Evolutionary conservation across 192 early-diverging fungal species (phyloP), one percentile per base, ranked within the genome.

Genomic region (Haplosporangium gracile): DNA sequence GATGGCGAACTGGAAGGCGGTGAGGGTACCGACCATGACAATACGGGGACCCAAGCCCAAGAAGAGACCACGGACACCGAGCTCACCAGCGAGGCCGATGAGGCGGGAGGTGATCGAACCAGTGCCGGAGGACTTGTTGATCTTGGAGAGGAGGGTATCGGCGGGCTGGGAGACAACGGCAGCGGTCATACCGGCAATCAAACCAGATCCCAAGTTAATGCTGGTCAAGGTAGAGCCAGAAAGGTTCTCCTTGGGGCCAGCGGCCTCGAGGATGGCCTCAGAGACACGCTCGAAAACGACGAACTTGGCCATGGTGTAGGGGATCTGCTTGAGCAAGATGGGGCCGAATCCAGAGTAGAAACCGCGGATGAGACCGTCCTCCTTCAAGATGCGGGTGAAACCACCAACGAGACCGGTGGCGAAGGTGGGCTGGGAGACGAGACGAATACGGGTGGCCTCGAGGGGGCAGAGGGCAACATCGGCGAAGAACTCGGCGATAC

Each of bases 241-340:
- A 51, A 92, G 82, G 74, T 90, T 78, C 70, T 91, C 90, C 78
- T 92, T 90, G 81, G 92, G 89, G 63, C 84, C 92, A 68, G 74
- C 78, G 51, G 68, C 39, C 20, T 36, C 85, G 70, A 86, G 89
- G 92, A 90, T 94, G 88, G 72, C 78, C 77, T 88, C 91, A 39
- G 89, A 89, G 82, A 91, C 88, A 80, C 82, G 87, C 79, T 93
- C 94, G 73, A 92, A 93, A 71, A 96, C 93, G 88, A 92, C 93
- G 88, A 96, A 96, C 91, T 96, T 96, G 88, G 95, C 93, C 93
- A 96, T 94, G 78, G 95, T 96, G 91, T 96, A 96, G 42, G 95
- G 95, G 85, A 96, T 92, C 88, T 96, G 95, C 92, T 85, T 95
- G 85, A 94, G 93, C 79, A 95, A 91, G 86, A 95, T 93, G 70